A percentile compares a stretch with the other conserved stretches of the same genome.
phyloP scores from a whole-genome alignment of 1,139 yeast genomes.

The Saccharomyces pastorianus region DNA sequence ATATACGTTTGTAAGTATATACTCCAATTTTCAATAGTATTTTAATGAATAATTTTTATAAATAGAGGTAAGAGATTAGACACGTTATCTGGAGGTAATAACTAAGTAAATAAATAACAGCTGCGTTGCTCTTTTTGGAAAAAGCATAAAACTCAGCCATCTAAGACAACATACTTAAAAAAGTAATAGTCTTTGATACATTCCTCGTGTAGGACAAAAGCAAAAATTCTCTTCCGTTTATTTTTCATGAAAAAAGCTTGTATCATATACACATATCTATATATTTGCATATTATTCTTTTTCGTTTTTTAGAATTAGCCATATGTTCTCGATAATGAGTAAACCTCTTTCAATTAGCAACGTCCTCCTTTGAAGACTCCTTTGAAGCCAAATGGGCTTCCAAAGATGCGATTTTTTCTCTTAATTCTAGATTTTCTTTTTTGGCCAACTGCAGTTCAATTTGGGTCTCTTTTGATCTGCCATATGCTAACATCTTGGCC shows the following conservation, averaged over 20 bases:
- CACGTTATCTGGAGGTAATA: background rate
- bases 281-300: background rate
- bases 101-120: background rate
- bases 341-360: background rate
- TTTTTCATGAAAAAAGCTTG: background rate
- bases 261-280: background rate
- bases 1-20: background rate
- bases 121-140: background rate
- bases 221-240: background rate
- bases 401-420: constrained; percentile 27
- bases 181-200: background rate
- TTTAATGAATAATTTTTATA: too few species aligned
- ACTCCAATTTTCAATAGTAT: background rate
- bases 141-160: too few species aligned
- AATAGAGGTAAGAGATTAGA: too few species aligned
- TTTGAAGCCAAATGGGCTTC: constrained; percentile 2
- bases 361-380: background rate
- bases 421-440: constrained; percentile 41
- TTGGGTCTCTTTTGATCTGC: constrained; percentile 62
- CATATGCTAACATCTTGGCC: constrained; percentile 61
- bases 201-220: background rate
- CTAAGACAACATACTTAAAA: background rate
- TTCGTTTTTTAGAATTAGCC: background rate
- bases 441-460: constrained; percentile 59
- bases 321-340: background rate